phyloP scores from a whole-genome alignment of 805 yeast genomes.

The Pichia thaimueangensis region DNA sequence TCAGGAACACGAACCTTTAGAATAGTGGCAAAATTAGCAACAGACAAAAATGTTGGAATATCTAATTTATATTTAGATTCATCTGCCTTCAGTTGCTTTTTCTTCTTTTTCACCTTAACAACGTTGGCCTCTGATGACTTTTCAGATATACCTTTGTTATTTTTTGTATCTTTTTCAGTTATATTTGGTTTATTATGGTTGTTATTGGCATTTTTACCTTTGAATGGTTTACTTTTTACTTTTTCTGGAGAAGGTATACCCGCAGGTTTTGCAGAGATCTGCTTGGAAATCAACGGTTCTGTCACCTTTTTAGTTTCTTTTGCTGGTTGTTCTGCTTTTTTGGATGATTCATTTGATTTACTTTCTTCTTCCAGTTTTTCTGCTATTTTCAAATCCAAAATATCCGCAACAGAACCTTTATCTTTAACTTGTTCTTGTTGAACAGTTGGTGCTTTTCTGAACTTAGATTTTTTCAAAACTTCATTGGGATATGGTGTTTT shows the following conservation, averaged over 20 bases:
- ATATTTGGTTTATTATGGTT: too few relatives aligned
- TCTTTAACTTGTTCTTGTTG: too few relatives aligned
- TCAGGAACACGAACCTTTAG: constrained; percentile 58
- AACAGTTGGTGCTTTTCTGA: too few relatives aligned
- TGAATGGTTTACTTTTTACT: background rate
- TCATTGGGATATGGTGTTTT: too few relatives aligned
- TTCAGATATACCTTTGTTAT: too few relatives aligned
- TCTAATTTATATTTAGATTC: constrained; percentile 25
- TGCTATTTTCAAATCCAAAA: background rate
- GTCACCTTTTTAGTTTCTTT: too few relatives aligned
- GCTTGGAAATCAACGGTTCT: too few relatives aligned
- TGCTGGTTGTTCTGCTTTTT: background rate
- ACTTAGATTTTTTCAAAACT: too few relatives aligned
- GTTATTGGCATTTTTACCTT: background rate
- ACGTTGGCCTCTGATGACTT: background rate
- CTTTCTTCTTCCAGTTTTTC: constrained; percentile 1
- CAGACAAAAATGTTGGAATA: constrained; percentile 73
- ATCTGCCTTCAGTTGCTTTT: background rate
- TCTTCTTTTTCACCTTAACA: constrained; percentile 12
- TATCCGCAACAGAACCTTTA: background rate
- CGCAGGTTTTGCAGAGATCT: too few relatives aligned
- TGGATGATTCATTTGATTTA: background rate
- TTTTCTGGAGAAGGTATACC: too few relatives aligned
- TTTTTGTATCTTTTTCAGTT: too few relatives aligned
- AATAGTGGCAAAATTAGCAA: constrained; percentile 70